Evolutionary conservation across 73 alveolate genomes (phyloP).

Genomic region (Tetrahymena thermophila): DNA sequence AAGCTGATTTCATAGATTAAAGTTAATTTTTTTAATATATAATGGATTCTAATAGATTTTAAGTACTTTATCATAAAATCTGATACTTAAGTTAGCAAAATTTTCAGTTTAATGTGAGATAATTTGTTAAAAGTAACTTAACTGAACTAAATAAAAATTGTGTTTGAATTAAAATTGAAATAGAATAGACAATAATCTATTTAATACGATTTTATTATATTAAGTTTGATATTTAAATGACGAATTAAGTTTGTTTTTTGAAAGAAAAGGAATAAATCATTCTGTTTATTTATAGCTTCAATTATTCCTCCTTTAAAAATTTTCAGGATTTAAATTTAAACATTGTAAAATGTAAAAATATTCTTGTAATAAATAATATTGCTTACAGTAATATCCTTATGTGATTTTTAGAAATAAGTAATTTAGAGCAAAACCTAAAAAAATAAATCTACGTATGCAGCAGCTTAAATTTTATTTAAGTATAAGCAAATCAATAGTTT

Average conservation of each 20-base stretch:
- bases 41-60: not conserved
- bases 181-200: no score
- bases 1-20: not conserved
- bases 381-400: not conserved
- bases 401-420: not conserved
- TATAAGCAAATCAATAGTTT: not conserved
- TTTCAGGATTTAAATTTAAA: not conserved
- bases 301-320: not conserved
- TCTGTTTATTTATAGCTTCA: not conserved
- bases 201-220: no score
- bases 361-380: no score
- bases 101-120: not conserved
- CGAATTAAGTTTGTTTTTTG: not conserved
- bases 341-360: not conserved
- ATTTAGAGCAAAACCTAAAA: not conserved
- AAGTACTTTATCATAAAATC: not conserved
- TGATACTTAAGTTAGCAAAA: not conserved
- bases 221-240: no score
- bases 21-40: not conserved
- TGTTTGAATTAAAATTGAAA: not conserved
- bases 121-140: no score
- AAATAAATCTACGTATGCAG: not conserved
- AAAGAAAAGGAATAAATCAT: not conserved
- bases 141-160: not conserved
- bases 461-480: not conserved